Percentiles rank a stretch among this genome's conserved stretches.
Conservation (phyloP, 1,139 yeast species). For the Yamadazyma conglobata region DNA sequence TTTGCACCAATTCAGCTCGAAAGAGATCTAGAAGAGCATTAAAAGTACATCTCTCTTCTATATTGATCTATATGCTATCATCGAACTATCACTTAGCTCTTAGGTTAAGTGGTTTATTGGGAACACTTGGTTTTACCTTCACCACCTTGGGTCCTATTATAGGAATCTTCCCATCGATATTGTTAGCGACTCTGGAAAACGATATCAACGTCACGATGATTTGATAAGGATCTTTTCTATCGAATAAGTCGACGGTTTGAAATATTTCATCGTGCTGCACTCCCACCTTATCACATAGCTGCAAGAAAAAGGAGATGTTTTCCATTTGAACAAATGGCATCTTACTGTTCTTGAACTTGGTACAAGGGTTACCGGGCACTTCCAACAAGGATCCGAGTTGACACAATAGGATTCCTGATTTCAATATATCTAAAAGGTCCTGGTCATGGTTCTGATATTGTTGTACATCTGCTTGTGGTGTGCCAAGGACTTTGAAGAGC, state of each 20-base stretch:
- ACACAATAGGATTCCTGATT: constrained; percentile 68
- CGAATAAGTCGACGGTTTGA: constrained; percentile 78
- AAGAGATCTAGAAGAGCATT: too few species aligned
- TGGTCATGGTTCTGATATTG: constrained; percentile 13
- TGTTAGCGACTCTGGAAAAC: constrained; percentile 52
- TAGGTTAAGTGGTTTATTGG: constrained; percentile 30
- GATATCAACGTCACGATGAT: constrained; percentile 72
- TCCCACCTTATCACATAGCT: constrained; percentile 58
- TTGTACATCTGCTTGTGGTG: constrained; percentile 13
- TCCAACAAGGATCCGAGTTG: constrained; percentile 36
- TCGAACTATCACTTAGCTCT: constrained; percentile 6
- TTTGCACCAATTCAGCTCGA: too few species aligned
- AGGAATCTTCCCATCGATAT: constrained; percentile 29
- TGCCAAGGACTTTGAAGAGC: constrained; percentile 34
- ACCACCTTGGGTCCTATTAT: constrained; percentile 37
- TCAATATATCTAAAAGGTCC: constrained; percentile 51
- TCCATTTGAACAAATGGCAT: constrained; percentile 92
- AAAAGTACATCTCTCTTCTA: too few species aligned
- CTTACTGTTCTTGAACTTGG: constrained; percentile 55
- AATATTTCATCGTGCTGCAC: constrained; percentile 83
- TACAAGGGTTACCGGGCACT: constrained; percentile 37
- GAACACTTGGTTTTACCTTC: constrained; percentile 36
- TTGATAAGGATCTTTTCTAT: constrained; percentile 71
- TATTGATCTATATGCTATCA: background rate
- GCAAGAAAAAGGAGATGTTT: constrained; percentile 70